Evolutionary conservation across 306 rosid species (phyloP).

Genomic region (Crataegus laevigata): DNA sequence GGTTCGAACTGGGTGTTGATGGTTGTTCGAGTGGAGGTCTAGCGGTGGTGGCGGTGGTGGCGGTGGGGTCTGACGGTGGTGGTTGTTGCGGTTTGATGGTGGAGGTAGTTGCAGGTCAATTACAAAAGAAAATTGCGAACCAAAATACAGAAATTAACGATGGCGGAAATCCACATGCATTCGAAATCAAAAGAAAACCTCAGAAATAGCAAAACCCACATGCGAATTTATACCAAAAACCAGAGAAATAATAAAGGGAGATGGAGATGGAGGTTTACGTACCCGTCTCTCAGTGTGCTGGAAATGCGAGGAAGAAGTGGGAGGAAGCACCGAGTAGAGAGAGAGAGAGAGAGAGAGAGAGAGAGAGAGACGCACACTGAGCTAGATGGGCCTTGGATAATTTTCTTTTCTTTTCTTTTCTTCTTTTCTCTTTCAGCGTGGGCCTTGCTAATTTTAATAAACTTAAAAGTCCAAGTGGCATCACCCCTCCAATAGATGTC

Average conservation of each 20-base stretch:
- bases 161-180: not conserved
- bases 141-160: not conserved
- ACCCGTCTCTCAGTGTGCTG: not conserved
- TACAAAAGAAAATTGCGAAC: not conserved
- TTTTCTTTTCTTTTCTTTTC: too few relatives aligned
- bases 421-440: too few relatives aligned
- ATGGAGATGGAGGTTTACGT: not conserved
- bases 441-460: too few relatives aligned
- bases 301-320: not conserved
- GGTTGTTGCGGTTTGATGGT: not conserved
- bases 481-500: too few relatives aligned
- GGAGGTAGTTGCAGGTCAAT: not conserved
- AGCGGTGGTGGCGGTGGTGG: not conserved
- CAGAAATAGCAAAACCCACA: not conserved
- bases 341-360: not conserved
- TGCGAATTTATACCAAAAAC: not conserved
- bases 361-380: not conserved
- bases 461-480: too few relatives aligned
- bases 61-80: too few relatives aligned
- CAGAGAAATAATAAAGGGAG: not conserved
- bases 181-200: not conserved
- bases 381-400: not conserved
- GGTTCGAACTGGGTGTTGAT: not conserved
- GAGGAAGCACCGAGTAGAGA: not conserved
- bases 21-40: not conserved